Percentiles rank a stretch among this genome's conserved stretches.
These are phyloP conservation scores for Lachancea lanzarotensis DNA, from an alignment of 805 yeast species.

Conservation along the genomic window DNA sequence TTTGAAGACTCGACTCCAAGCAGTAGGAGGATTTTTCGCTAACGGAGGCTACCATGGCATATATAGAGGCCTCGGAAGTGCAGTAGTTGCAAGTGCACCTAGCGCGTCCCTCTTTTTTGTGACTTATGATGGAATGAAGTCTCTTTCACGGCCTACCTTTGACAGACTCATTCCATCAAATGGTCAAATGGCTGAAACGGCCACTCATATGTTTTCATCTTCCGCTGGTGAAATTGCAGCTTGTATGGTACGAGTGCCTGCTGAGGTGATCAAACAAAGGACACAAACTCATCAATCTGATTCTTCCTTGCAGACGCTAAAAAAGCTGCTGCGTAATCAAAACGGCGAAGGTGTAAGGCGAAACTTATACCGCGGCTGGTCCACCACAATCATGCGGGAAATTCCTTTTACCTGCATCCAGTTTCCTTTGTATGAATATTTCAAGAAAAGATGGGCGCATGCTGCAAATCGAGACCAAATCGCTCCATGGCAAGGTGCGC, in stretches of 20 bases:
- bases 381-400: constrained; percentile 86
- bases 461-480: constrained; percentile 36
- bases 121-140: constrained; percentile 75
- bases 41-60: constrained; percentile 94
- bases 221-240: constrained; percentile 90
- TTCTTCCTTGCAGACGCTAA: constrained; percentile 62
- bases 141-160: constrained; percentile 35
- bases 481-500: constrained; percentile 69
- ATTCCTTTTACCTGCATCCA: constrained; percentile 96
- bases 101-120: constrained; percentile 70
- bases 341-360: constrained; percentile 71
- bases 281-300: constrained; percentile 64
- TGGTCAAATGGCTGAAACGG: constrained; percentile 34
- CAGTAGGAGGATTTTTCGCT: constrained; percentile 84
- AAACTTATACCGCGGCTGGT: constrained; percentile 91
- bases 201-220: constrained; percentile 81
- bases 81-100: constrained; percentile 93
- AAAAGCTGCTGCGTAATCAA: constrained; percentile 51
- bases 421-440: constrained; percentile 84
- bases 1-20: constrained; percentile 87
- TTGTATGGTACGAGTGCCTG: constrained; percentile 91
- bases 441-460: constrained; percentile 58
- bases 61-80: constrained; percentile 87
- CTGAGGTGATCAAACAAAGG: constrained; percentile 92
- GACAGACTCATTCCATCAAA: constrained; percentile 18